A percentile compares a stretch with the other conserved stretches of the same genome.
Evolutionary conservation across 140 eudicot species (phyloP).

Genomic region (Erigeron philadelphicus): DNA sequence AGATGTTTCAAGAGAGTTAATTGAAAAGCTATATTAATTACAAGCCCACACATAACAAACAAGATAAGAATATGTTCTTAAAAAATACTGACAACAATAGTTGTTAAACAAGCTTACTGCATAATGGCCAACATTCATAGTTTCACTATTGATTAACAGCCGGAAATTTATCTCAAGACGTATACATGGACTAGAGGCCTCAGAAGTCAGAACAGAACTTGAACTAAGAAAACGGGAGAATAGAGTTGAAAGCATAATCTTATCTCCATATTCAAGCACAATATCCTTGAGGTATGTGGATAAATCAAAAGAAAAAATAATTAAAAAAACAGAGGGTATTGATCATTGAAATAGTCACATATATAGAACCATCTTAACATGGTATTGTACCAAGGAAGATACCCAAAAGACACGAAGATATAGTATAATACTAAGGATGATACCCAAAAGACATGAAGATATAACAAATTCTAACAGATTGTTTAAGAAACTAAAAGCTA

Average conservation of each 20-base stretch:
- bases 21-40: not conserved
- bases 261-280: not conserved
- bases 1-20: constrained; percentile 4
- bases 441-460: not conserved
- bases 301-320: not conserved
- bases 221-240: not conserved
- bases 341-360: not conserved
- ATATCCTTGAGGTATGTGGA: not conserved
- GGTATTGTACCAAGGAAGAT: not conserved
- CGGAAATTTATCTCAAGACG: not conserved
- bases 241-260: not conserved
- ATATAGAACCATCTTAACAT: not conserved
- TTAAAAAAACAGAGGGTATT: not conserved
- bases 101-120: constrained; percentile 6
- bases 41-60: not conserved
- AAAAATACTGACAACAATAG: not conserved
- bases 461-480: not conserved
- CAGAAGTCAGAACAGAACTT: not conserved
- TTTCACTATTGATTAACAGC: not conserved
- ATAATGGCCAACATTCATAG: not conserved
- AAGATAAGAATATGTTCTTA: not conserved
- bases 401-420: not conserved
- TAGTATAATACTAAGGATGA: not conserved
- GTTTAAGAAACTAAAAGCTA: not conserved
- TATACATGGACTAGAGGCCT: not conserved